Evolutionary conservation across 192 early-diverging fungal genomes (phyloP).

Genomic region (Blastocladiella britannica): DNA sequence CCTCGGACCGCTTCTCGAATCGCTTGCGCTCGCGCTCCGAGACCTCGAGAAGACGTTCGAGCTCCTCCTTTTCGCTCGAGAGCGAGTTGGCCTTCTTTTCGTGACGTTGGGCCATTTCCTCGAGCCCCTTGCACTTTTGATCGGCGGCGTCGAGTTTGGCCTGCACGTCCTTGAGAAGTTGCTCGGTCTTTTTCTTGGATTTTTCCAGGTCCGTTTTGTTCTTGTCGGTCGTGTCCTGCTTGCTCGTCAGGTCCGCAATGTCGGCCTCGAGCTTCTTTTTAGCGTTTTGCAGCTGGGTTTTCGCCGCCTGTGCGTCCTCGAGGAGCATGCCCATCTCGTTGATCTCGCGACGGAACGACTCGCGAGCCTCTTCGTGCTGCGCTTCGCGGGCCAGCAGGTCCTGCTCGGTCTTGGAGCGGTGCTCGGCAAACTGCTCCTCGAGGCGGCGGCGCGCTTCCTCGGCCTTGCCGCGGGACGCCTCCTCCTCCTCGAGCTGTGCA

Average conservation of each 20-base stretch:
- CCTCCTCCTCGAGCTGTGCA: conserved; percentile 41
- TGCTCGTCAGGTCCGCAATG: conserved; percentile 29
- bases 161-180: conserved; percentile 26
- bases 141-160: conserved; percentile 37
- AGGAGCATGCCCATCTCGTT: conserved; percentile 31
- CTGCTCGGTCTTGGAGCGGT: conserved; percentile 35
- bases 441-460: conserved; percentile 31
- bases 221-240: conserved; percentile 34
- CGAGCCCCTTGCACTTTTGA: conserved; percentile 34
- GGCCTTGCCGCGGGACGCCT: conserved; percentile 22
- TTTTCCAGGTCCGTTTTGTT: conserved; percentile 45
- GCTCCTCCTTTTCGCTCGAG: conserved; percentile 35
- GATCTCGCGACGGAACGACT: conserved; percentile 35
- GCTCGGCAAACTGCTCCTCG: conserved; percentile 46
- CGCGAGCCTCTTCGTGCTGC: conserved; percentile 51
- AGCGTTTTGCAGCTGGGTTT: conserved; percentile 36
- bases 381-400: conserved; percentile 41
- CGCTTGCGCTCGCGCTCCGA: conserved; percentile 37
- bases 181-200: conserved; percentile 32
- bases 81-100: conserved; percentile 45
- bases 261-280: conserved; percentile 39
- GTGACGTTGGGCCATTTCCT: conserved; percentile 44
- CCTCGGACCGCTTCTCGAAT: conserved; percentile 43
- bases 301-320: conserved; percentile 24
- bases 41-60: conserved; percentile 36